A percentile compares a stretch with the other conserved stretches of the same genome.
phyloP scores from a whole-genome alignment of 2,329 filamentous ascomycete species.

The Talaromyces amestolkiae region DNA sequence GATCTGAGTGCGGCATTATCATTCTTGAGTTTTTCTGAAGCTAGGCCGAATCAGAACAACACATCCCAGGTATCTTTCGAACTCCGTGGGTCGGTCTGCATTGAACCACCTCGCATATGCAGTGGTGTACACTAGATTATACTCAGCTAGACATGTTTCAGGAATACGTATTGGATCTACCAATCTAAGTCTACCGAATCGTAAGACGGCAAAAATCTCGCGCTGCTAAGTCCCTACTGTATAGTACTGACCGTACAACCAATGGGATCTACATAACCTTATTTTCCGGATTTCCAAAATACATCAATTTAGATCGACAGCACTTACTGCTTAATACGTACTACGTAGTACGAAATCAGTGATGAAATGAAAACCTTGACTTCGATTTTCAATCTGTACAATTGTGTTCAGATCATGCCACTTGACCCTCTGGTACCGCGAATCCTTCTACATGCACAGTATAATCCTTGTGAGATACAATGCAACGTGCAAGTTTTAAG shows the following conservation, averaged over 20 bases:
- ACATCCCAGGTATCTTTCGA: neutral
- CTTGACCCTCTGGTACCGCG: conserved; percentile 1
- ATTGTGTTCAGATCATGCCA: neutral
- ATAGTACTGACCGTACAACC: neutral
- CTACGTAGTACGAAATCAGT: neutral
- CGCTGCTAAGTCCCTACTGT: neutral
- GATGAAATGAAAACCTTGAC: neutral
- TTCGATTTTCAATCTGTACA: neutral
- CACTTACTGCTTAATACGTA: neutral
- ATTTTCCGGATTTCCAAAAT: neutral
- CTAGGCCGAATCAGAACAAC: neutral
- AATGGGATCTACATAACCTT: neutral
- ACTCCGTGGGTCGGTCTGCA: neutral
- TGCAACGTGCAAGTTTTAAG: conserved; percentile 9
- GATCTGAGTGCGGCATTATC: neutral
- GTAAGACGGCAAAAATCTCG: neutral
- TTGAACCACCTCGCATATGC: neutral
- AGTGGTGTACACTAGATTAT: neutral
- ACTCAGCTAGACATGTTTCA: neutral
- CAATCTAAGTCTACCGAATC: neutral
- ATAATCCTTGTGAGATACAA: conserved; percentile 7
- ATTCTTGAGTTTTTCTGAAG: neutral
- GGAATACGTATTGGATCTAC: neutral
- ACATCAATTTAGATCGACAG: neutral
- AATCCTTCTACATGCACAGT: conserved; percentile 14